Base-by-base conservation (phyloP, 768 basidiomycete species). In the Suillus alpinus region DNA sequence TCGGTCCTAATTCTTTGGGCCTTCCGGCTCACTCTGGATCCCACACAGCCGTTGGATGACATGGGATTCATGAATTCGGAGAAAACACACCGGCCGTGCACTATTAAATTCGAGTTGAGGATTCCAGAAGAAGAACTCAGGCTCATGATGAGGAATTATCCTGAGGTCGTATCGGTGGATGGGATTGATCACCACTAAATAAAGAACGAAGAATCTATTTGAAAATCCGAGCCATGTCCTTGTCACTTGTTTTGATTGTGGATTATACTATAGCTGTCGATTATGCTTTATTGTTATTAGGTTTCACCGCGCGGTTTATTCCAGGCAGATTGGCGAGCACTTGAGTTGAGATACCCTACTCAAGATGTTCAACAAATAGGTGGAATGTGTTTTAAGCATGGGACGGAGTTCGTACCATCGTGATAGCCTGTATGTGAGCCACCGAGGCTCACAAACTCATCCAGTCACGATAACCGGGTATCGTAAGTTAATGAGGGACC, bases 21-120 rank as follows among this genome's bases (percentile, higher is more conserved):
- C 26, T 49, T 49, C 86, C 26, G 4, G 26, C 47, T 49, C 47
- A 29, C 16, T 8, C 47, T 49, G 14, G 47, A 49, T 29, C 47
- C 26, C 29, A 49, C 26, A 29, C n/a, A 69, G 83, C 6, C 76
- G 84, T 85, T 88, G 67, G 83, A 81, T 5, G 81, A 85, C 65
- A 81, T 78, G 6, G 82, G 83, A 8, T 85, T 86, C 67, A 77
- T 80, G 0, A 84, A 85, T 61, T 49, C 47, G 16, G 47, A 49
- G 47, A 49, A 49, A 49, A 49, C 29, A 29, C 86, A 87, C 0
- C 61, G 77, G 49, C 83, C 83, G 10, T 88, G 86, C 69, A 75
- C 77, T 31, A 82, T 82, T 1, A 62, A 68, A 5, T 87, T 87
- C 64, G 79, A 80, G 63, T 81, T 83, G 1, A 66, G 85, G 40